phyloP scores from a whole-genome alignment of 176 grass and related monocot genomes.

The Echinochloa phyllopogon region DNA sequence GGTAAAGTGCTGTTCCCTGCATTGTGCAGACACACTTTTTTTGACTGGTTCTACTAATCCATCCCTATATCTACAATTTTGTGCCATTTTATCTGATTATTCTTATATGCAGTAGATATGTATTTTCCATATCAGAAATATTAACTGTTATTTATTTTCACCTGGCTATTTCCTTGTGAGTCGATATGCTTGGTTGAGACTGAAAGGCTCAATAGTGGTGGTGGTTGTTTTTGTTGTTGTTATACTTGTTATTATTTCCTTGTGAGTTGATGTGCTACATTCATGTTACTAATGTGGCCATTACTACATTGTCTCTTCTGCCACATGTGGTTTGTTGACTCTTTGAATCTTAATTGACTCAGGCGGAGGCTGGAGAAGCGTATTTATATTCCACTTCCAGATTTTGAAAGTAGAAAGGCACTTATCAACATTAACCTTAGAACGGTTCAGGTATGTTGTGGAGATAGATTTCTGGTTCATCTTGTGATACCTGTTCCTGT shows the following conservation, averaged over 20 bases:
- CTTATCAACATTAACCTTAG: slow-evolving; percentile 98
- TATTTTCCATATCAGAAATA: background rate
- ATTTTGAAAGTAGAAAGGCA: slow-evolving; percentile 95
- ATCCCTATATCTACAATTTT: background rate
- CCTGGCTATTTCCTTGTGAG: slow-evolving; percentile 28
- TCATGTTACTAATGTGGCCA: slow-evolving; percentile 9
- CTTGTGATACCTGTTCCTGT: background rate
- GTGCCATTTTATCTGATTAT: background rate
- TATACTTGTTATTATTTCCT: slow-evolving; percentile 15
- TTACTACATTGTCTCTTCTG: slow-evolving; percentile 10
- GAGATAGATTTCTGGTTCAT: background rate
- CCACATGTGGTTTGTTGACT: slow-evolving; percentile 32
- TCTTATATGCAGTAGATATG: slow-evolving; percentile 9
- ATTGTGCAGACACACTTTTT: background rate
- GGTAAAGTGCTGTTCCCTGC: background rate
- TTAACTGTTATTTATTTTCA: slow-evolving; percentile 14
- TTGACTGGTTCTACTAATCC: slow-evolving; percentile 19
- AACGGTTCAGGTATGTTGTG: slow-evolving; percentile 80
- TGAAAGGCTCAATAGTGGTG: too few relatives aligned
- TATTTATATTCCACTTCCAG: slow-evolving; percentile 98
- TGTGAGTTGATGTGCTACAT: slow-evolving; percentile 4
- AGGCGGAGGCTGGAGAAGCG: slow-evolving; percentile 98
- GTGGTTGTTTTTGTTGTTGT: too few relatives aligned
- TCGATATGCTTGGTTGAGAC: background rate
- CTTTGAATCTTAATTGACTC: slow-evolving; percentile 37